These are phyloP conservation scores for Yarrowia divulgata DNA, from an alignment of 805 yeast species.

Conservation along the genomic window DNA sequence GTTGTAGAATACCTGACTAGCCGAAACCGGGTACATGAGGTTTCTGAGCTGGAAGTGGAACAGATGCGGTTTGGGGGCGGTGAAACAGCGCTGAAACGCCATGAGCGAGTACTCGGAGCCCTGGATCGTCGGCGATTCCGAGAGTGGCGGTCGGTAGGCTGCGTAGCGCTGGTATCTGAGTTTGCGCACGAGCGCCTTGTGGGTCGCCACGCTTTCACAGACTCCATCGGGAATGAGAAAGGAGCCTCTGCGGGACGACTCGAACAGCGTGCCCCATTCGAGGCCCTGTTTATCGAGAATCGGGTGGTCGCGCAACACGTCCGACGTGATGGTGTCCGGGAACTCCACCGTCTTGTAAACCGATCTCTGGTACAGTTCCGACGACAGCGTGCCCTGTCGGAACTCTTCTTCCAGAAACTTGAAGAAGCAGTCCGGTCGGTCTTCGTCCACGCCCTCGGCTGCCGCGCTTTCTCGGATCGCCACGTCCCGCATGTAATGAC, in stretches of 20 bases:
- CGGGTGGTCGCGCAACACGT: conserved; percentile 17
- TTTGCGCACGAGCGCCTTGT: conserved; percentile 9
- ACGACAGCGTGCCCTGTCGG: conserved; percentile 16
- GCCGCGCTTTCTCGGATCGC: conserved; percentile 13
- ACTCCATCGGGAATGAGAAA: conserved; percentile 34
- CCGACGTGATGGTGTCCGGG: conserved; percentile 12
- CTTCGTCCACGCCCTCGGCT: conserved; percentile 33
- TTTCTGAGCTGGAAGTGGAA: conserved; percentile 67
- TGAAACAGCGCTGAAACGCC: conserved; percentile 27
- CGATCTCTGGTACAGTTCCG: conserved; percentile 36
- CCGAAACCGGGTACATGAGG: conserved; percentile 54
- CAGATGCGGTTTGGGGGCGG: conserved; percentile 45
- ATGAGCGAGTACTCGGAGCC: conserved; percentile 22
- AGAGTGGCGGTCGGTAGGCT: background rate
- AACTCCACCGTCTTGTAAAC: conserved; percentile 28
- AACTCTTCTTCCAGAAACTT: conserved; percentile 36
- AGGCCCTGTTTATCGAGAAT: conserved; percentile 37
- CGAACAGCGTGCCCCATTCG: conserved; percentile 34
- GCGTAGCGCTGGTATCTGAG: conserved; percentile 20
- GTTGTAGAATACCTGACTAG: conserved; percentile 46
- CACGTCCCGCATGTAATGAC: conserved; percentile 35
- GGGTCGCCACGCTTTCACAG: conserved; percentile 26
- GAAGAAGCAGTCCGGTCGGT: conserved; percentile 36
- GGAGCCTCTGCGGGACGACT: conserved; percentile 17
- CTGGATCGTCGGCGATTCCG: background rate